These are phyloP conservation scores for Populus hybrid DNA, from an alignment of 441 rosid genomes.

Conservation along the genomic window DNA sequence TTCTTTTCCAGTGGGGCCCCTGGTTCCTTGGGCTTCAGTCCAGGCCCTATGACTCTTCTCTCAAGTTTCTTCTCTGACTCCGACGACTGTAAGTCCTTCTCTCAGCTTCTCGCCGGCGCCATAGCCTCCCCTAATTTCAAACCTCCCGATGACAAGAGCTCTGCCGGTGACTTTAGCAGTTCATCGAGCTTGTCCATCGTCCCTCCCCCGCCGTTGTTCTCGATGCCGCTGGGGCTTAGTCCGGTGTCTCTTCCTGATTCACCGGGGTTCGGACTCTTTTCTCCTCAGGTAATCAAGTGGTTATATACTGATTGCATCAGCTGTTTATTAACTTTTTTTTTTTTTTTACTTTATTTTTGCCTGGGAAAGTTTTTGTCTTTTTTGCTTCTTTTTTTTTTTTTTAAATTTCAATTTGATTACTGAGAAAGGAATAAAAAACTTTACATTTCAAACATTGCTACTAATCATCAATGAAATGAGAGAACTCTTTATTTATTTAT, in stretches of 20 bases:
- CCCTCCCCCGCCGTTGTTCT: constrained; percentile 50
- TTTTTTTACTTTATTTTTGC: neutral
- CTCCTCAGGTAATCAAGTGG: constrained; percentile 45
- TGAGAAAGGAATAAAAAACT: neutral
- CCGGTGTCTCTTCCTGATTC: constrained; percentile 61
- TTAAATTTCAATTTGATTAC: no score
- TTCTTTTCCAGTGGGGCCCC: constrained; percentile 21
- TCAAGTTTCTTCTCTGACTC: constrained; percentile 67
- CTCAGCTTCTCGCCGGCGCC: constrained; percentile 87
- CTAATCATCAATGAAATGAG: no score
- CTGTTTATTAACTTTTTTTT: neutral
- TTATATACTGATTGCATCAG: neutral
- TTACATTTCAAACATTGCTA: neutral
- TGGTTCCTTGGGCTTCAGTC: constrained; percentile 54
- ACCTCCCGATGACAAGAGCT: constrained; percentile 9
- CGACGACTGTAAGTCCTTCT: constrained; percentile 77
- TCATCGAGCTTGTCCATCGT: constrained; percentile 48
- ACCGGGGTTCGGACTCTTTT: constrained; percentile 67
- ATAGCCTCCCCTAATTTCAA: constrained; percentile 53
- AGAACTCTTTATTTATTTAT: no score
- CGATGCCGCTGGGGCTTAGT: constrained; percentile 52
- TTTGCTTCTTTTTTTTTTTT: neutral
- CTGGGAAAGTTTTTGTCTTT: neutral
- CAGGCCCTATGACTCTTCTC: constrained; percentile 93
- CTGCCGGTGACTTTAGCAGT: constrained; percentile 22